Evolutionary conservation across 2,329 filamentous ascomycete species (phyloP).

Genomic region (Alternaria solani): DNA sequence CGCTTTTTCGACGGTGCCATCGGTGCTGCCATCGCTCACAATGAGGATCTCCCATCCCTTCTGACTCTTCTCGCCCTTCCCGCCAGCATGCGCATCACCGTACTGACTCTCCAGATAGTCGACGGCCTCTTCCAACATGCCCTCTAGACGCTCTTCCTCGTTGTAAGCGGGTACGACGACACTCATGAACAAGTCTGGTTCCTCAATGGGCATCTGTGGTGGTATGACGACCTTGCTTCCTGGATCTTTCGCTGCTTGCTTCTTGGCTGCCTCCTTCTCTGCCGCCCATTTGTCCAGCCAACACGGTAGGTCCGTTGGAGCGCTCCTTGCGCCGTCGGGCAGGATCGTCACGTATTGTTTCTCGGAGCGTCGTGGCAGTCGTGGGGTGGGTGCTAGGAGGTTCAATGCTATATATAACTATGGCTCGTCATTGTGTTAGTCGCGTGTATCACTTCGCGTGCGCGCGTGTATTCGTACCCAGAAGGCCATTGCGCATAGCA

Average conservation of each 20-base stretch:
- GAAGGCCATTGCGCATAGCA: conserved; percentile 35
- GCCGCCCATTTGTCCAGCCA: conserved; percentile 82
- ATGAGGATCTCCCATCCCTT: conserved; percentile 90
- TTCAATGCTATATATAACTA: conserved; percentile 74
- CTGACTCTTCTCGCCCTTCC: conserved; percentile 74
- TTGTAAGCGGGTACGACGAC: conserved; percentile 97
- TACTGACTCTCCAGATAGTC: conserved; percentile 82
- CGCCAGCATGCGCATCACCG: conserved; percentile 58
- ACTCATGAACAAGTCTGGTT: conserved; percentile 83
- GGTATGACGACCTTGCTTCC: conserved; percentile 33
- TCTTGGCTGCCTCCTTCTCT: conserved; percentile 60
- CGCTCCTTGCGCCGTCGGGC: conserved; percentile 66
- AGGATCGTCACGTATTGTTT: conserved; percentile 83
- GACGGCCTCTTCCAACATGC: conserved; percentile 90
- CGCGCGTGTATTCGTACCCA: conserved; percentile 34
- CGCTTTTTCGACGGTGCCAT: conserved; percentile 80
- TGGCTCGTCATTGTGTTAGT: conserved; percentile 5
- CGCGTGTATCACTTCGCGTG: not conserved
- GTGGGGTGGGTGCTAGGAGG: conserved; percentile 81
- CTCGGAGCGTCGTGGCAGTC: conserved; percentile 76
- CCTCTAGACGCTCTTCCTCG: conserved; percentile 81
- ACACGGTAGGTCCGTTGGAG: conserved; percentile 72
- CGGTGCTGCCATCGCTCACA: conserved; percentile 87
- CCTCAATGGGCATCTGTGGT: conserved; percentile 67
- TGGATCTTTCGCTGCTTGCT: conserved; percentile 36